Percentiles rank a stretch among this genome's conserved stretches.
Conservation (phyloP, 202 grass and related monocot species). For the Zoysia matrella region DNA sequence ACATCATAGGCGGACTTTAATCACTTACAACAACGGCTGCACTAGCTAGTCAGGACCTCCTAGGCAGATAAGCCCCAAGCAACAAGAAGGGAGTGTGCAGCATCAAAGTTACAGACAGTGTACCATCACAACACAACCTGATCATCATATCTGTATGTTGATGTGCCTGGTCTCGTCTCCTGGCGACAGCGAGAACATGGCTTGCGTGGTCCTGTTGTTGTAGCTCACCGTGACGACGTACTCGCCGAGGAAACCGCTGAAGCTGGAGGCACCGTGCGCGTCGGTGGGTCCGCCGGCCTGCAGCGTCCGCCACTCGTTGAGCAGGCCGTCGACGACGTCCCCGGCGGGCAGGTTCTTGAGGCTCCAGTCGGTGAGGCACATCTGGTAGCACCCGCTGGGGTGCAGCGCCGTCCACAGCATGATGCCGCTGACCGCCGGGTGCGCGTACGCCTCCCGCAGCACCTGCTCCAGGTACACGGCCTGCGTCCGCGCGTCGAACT, state of each 20-base stretch:
- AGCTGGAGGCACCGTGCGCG: constrained; percentile 77
- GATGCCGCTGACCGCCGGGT: constrained; percentile 78
- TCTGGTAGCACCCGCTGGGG: constrained; percentile 81
- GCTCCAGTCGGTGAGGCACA: constrained; percentile 88
- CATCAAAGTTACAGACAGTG: not conserved
- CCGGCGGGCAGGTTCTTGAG: constrained; percentile 76
- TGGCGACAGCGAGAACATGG: constrained; percentile 65
- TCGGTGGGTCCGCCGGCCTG: constrained; percentile 59
- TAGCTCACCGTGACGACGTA: constrained; percentile 61
- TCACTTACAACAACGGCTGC: constrained; percentile 10
- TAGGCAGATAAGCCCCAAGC: not conserved
- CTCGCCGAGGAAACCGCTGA: constrained; percentile 78
- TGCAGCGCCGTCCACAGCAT: constrained; percentile 90
- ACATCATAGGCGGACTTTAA: not conserved
- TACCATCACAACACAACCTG: not conserved
- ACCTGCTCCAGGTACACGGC: constrained; percentile 90
- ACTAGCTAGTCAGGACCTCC: not conserved
- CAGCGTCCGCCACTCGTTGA: constrained; percentile 83
- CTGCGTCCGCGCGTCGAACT: constrained; percentile 78
- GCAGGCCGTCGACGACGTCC: constrained; percentile 72
- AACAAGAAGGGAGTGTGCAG: not conserved
- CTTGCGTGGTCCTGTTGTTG: constrained; percentile 57
- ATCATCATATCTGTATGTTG: constrained; percentile 70
- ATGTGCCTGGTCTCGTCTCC: constrained; percentile 87
- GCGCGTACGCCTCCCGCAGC: constrained; percentile 81